These are phyloP conservation scores for Rhizopogon vinicolor DNA, from an alignment of 768 basidiomycete species.

Conservation along the genomic window DNA sequence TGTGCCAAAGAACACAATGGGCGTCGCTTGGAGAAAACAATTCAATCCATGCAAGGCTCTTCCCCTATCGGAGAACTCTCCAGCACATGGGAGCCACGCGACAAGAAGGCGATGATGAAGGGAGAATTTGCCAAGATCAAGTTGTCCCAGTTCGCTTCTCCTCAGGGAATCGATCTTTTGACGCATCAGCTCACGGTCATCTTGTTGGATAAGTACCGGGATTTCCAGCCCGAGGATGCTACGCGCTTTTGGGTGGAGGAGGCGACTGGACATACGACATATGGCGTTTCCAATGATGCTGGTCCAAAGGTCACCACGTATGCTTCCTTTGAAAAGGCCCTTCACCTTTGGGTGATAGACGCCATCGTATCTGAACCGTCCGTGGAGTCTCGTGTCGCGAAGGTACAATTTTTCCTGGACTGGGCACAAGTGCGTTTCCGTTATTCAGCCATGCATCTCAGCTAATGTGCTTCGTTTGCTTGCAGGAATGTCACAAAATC, in stretches of 20 bases:
- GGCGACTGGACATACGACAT: constrained; percentile 12
- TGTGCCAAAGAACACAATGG: constrained; percentile 18
- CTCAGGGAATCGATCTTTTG: constrained; percentile 36
- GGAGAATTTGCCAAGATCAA: constrained; percentile 22
- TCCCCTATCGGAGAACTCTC: constrained; percentile 12
- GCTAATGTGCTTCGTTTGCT: constrained; percentile 2
- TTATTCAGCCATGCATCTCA: background rate
- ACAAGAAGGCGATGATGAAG: constrained; percentile 24
- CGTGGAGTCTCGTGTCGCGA: constrained; percentile 13
- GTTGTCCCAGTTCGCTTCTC: constrained; percentile 30
- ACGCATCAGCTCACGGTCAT: constrained; percentile 41
- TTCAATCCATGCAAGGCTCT: constrained; percentile 17
- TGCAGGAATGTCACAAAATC: constrained; percentile 38
- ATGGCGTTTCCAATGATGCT: constrained; percentile 12
- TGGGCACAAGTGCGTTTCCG: constrained; percentile 34
- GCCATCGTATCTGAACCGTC: constrained; percentile 21
- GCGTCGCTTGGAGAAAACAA: constrained; percentile 20
- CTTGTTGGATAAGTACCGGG: constrained; percentile 31
- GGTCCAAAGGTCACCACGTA: constrained; percentile 24
- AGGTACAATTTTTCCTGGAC: constrained; percentile 42
- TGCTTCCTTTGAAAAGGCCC: constrained; percentile 30
- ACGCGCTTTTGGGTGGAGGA: constrained; percentile 36
- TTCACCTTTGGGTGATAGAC: constrained; percentile 42
- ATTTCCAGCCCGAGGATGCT: constrained; percentile 39
- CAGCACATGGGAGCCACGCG: constrained; percentile 22